Conservation (phyloP, 345 rosid genomes). For the Psidium guajava region DNA sequence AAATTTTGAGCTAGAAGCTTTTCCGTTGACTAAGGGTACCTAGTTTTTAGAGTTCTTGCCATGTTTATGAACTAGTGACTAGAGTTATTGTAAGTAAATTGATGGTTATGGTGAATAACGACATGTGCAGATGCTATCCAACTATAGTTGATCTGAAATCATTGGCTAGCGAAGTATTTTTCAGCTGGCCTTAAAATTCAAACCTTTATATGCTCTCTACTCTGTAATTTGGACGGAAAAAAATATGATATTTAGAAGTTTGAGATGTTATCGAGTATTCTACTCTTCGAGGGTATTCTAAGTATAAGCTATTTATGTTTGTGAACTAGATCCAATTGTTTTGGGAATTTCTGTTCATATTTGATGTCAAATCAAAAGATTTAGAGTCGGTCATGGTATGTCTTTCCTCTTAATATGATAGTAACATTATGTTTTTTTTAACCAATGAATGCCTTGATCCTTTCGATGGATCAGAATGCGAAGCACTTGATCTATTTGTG, state of each 20-base stretch:
- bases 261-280: neutral
- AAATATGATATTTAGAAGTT: neutral
- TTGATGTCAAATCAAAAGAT: neutral
- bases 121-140: slow-evolving; percentile 47
- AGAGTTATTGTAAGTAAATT: neutral
- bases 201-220: neutral
- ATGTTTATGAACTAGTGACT: neutral
- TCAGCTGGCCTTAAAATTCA: neutral
- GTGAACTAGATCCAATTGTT: neutral
- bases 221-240: neutral
- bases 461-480: slow-evolving; percentile 72
- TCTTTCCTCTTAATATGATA: neutral
- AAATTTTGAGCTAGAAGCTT: no score
- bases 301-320: neutral
- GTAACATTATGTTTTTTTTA: neutral
- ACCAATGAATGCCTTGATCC: slow-evolving; percentile 81
- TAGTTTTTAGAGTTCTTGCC: neutral
- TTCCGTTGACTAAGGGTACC: neutral
- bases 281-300: neutral
- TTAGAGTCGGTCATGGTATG: neutral
- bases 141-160: slow-evolving; percentile 55
- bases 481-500: slow-evolving; percentile 74
- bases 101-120: neutral
- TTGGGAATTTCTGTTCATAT: neutral
- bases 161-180: slow-evolving; percentile 13